Base-by-base conservation (phyloP, 2,329 filamentous ascomycete species). In the Cytospora piceae region DNA sequence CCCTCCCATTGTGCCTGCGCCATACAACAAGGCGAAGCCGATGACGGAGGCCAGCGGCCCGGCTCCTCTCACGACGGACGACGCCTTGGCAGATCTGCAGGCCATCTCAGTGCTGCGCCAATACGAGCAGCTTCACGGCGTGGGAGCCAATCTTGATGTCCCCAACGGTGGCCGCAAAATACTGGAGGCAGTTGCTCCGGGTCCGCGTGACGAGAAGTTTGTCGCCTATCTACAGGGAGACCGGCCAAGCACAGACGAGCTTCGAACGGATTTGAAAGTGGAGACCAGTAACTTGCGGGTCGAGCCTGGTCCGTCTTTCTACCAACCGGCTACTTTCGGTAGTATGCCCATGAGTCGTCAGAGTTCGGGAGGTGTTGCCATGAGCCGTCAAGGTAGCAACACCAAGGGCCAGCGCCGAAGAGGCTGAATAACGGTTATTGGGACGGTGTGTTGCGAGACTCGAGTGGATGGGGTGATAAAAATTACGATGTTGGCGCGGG, bases 81-180 rank as follows among this genome's bases (percentile, higher is more conserved):
- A 87, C 65, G 79, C 86, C 53, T 76, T 77, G 37, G 83, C 82
- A 9, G 87, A 88, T 61, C 74, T 88, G 32, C 79, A 82, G 12
- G 82, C 89, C 57, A 86, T 90, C 78, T 82, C 82, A 42, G 80
- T 83, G 67, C 83, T 85, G 70, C 82, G 83, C 72, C 81, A 83
- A 69, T 88, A 87, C 69, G 82, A 85, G 71, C 77, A 79, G 64
- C 76, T 76, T 5, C 80, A 86, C 71, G 84, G 83, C 67, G 77
- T 79, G 2, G 85, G 85, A 2, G 80, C 85, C 37, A 85, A 86
- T 64, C 79, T 88, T n/a, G 82, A 86, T 66, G 77, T 79, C 6
- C 78, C 81, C 52, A 82, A 81, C 65, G 84, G 85, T 32, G 79
- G 84, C 63, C 83, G 84, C 61, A 82, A 79, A 69, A 76, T 87